Percentiles rank a stretch among this genome's conserved stretches.
Conservation (phyloP, 108 stramenopile genomes). For the Seminavis robusta region DNA sequence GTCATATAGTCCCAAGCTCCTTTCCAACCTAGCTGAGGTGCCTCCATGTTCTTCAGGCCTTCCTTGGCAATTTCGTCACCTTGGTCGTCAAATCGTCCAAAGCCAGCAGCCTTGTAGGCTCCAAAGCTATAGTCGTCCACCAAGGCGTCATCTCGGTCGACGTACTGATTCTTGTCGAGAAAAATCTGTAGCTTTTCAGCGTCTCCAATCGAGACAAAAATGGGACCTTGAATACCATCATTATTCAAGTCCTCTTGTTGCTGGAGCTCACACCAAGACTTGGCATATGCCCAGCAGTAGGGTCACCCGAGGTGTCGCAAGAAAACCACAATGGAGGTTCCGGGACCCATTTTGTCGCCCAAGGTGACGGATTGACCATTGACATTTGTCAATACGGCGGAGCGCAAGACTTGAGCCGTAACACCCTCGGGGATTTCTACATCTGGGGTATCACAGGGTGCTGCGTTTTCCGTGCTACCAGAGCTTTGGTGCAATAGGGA, state of each 20-base stretch:
- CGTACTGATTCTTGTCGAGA: slow-evolving; percentile 65
- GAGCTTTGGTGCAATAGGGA: too few species aligned
- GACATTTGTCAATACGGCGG: slow-evolving; percentile 40
- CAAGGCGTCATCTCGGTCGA: slow-evolving; percentile 45
- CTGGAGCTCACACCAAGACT: slow-evolving; percentile 67
- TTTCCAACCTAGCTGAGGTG: slow-evolving; percentile 52
- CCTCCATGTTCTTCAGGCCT: slow-evolving; percentile 42
- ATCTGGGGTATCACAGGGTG: too few species aligned
- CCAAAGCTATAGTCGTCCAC: slow-evolving; percentile 72
- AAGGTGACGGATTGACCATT: slow-evolving; percentile 52
- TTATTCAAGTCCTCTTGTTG: slow-evolving; percentile 32
- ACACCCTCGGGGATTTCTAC: too few species aligned
- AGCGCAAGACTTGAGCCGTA: slow-evolving; percentile 17
- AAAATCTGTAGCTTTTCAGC: slow-evolving; percentile 61
- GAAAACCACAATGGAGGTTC: slow-evolving; percentile 66
- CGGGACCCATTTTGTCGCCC: slow-evolving; percentile 43
- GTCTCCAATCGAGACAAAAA: slow-evolving; percentile 79
- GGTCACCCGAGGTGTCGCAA: slow-evolving; percentile 86
- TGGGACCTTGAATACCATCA: slow-evolving; percentile 45
- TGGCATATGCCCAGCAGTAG: slow-evolving; percentile 90
- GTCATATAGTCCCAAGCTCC: slow-evolving; percentile 50
- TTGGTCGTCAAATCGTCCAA: slow-evolving; percentile 33
- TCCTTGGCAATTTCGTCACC: slow-evolving; percentile 57
- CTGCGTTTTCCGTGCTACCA: too few species aligned
- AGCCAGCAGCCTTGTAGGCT: slow-evolving; percentile 71